Evolutionary conservation across 1,284 basidiomycete genomes (phyloP), one percentile per base, ranked within the genome.

Genomic region (Leccinum solheimii): DNA sequence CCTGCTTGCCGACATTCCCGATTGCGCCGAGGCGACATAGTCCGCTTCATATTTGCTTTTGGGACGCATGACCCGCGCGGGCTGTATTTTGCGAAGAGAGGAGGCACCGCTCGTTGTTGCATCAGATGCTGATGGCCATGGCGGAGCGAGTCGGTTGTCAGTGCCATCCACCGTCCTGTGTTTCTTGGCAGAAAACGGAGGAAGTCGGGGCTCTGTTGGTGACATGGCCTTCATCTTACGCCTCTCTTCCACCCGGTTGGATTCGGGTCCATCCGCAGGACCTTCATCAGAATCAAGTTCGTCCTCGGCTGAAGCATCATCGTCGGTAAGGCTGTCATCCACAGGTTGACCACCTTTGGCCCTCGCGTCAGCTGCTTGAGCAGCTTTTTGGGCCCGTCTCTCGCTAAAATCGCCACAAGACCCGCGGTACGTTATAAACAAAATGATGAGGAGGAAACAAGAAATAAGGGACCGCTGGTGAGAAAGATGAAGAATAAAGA

Each of bases 301-400:
- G 62, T 80, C 80, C 62, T 78, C 77, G 3, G 67, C 66, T 48
- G 67, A 71, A 53, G 56, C 61, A 30, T 76, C 69, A 3, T 74
- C 67, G 43, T 72, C 69, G 11, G 67, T 66, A 10, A 71, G 55
- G 55, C 51, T 68, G 16, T 77, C 75, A n/a, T 76, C 75, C 1
- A 38, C 7, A 1, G 62, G 61, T 21, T 67, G 75, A 26, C 62
- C 68, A 7, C 71, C 74, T 21, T 66, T 66, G 43, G 66, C 61
- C 52, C 67, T 80, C 21, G 57, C 58, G 2, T 69, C 67, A 14
- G 66, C 66, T 49, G 68, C 65, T 34, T 70, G 76, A 23, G 76
- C 78, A 1, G 79, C 77, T 66, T 85, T 85, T 60, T 83, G 79
- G 5, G 76, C 79, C 38, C 80, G 79, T 59, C 78, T 79, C 72